Conservation (phyloP, 257 asterid genomes). For the Solanum arcanum region DNA sequence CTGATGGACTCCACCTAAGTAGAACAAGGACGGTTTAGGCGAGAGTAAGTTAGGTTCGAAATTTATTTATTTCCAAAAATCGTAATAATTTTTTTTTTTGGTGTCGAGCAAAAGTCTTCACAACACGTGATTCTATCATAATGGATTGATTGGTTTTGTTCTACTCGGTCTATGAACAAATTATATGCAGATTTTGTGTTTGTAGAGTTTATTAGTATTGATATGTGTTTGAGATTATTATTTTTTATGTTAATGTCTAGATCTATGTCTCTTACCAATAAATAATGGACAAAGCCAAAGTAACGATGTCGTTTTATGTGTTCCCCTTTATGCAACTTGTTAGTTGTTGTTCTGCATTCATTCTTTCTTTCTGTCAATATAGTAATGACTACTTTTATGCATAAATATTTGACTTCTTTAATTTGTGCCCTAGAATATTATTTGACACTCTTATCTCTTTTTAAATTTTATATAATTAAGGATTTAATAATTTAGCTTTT, state of each 20-base stretch:
- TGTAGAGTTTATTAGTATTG: neutral
- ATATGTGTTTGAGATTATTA: neutral
- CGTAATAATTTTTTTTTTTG: neutral
- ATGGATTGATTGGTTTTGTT: neutral
- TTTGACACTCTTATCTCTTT: too few relatives aligned
- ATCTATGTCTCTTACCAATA: neutral
- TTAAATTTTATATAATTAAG: neutral
- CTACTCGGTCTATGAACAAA: neutral
- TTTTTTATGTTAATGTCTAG: neutral
- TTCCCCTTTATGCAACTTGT: neutral
- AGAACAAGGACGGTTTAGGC: neutral
- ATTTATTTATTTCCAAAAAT: neutral
- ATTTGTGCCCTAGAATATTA: too few relatives aligned
- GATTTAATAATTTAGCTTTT: neutral
- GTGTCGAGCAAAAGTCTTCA: neutral
- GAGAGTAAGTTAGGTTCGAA: neutral
- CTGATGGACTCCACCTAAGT: too few relatives aligned
- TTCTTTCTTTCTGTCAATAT: neutral
- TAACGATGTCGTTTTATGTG: neutral
- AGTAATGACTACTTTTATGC: neutral
- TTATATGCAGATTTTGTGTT: neutral
- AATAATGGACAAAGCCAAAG: neutral
- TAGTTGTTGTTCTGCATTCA: neutral
- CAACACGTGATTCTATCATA: neutral
- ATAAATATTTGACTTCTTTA: too few relatives aligned